phyloP scores from a whole-genome alignment of 805 yeast species.

The Clavispora asparagi region DNA sequence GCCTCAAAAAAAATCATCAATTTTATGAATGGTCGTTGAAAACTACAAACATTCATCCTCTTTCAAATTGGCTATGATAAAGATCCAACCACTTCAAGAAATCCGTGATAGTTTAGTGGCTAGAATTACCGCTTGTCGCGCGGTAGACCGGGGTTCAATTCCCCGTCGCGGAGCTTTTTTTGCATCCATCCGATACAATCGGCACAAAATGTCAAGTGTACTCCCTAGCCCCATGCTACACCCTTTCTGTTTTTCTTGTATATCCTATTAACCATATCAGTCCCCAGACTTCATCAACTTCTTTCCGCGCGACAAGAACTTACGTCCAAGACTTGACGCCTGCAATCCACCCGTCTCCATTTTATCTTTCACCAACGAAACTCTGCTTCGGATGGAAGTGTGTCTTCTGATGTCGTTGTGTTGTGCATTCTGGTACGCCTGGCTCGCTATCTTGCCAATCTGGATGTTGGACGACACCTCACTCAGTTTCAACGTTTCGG shows the following conservation, averaged over 20 bases:
- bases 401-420: constrained; percentile 48
- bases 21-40: too few species aligned
- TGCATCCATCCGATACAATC: too few species aligned
- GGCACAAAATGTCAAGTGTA: too few species aligned
- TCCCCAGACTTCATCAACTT: constrained; percentile 37
- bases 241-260: not conserved
- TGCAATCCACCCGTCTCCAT: constrained; percentile 40
- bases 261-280: not conserved
- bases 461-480: constrained; percentile 31
- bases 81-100: too few species aligned
- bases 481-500: constrained; percentile 35
- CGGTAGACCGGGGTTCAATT: constrained; percentile 20
- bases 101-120: constrained; percentile 19
- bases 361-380: constrained; percentile 46
- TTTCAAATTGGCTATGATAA: too few species aligned
- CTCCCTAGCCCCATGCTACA: not conserved
- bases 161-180: constrained; percentile 16
- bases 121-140: constrained; percentile 21
- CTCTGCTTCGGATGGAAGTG: constrained; percentile 43
- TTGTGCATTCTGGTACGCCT: constrained; percentile 62
- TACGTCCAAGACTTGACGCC: constrained; percentile 53
- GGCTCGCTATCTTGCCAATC: constrained; percentile 52
- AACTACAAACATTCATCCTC: too few species aligned
- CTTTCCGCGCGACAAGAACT: constrained; percentile 52
- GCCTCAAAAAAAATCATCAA: too few species aligned